Evolutionary conservation across 495 filamentous ascomycete species (phyloP).

Genomic region (Diplogelasinospora grovesii): DNA sequence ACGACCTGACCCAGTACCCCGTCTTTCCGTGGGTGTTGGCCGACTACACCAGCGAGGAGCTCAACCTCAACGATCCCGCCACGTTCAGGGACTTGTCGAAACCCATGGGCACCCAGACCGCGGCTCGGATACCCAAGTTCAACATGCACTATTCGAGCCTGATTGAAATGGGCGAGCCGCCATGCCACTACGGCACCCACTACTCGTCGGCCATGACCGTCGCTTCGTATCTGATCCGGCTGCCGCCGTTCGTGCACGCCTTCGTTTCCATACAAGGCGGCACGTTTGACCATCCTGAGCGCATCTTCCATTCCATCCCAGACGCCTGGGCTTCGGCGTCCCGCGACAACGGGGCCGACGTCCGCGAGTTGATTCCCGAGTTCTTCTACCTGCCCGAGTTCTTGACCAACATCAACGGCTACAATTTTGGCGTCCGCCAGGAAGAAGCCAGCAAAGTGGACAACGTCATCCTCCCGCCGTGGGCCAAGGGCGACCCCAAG

Average conservation of each 20-base stretch:
- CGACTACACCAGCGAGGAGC: conserved; percentile 93
- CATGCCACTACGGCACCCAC: conserved; percentile 97
- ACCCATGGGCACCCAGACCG: conserved; percentile 92
- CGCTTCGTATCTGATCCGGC: conserved; percentile 85
- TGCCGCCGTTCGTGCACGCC: conserved; percentile 94
- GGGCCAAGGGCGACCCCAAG: conserved; percentile 95
- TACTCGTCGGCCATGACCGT: conserved; percentile 99
- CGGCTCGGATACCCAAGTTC: conserved; percentile 67
- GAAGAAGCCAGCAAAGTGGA: conserved; percentile 71
- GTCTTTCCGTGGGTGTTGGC: conserved; percentile 97
- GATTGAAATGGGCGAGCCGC: conserved; percentile 82
- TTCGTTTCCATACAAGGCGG: conserved; percentile 96
- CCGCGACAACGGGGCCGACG: conserved; percentile 82
- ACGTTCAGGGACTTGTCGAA: conserved; percentile 89
- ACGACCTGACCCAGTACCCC: conserved; percentile 95
- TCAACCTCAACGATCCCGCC: conserved; percentile 75
- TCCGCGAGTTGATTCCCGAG: conserved; percentile 88
- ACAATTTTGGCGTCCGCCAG: conserved; percentile 86
- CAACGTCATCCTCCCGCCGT: conserved; percentile 79
- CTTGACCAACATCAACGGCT: conserved; percentile 81
- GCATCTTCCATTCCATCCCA: conserved; percentile 88
- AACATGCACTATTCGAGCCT: conserved; percentile 77
- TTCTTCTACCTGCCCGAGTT: conserved; percentile 97
- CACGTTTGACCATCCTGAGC: conserved; percentile 92
- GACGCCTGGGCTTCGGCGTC: conserved; percentile 91